phyloP scores from a whole-genome alignment of 768 basidiomycete genomes.

The Tricholoma bakamatsutake region DNA sequence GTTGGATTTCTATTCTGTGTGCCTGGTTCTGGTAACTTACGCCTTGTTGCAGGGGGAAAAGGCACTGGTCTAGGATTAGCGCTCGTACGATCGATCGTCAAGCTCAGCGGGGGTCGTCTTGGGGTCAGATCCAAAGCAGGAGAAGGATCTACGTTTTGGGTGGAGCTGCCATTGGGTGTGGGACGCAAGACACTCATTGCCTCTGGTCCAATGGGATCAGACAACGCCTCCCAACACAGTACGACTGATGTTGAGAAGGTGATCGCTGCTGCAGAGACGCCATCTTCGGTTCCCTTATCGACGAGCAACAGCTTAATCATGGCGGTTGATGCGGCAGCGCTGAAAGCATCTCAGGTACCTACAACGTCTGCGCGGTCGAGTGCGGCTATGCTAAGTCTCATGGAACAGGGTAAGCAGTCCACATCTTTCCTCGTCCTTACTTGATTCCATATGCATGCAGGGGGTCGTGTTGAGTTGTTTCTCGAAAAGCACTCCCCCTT shows the following conservation, averaged over 20 bases:
- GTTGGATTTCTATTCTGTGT: slow-evolving; percentile 13
- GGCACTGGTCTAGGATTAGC: slow-evolving; percentile 73
- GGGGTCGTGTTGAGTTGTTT: slow-evolving; percentile 53
- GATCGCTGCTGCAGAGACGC: slow-evolving; percentile 13
- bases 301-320: slow-evolving; percentile 19
- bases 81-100: slow-evolving; percentile 74
- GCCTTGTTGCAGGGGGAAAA: slow-evolving; percentile 42
- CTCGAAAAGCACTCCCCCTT: slow-evolving; percentile 30
- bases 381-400: slow-evolving; percentile 56
- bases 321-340: slow-evolving; percentile 25
- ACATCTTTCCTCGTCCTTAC: neutral
- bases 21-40: slow-evolving; percentile 1
- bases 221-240: slow-evolving; percentile 14
- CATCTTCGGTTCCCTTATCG: slow-evolving; percentile 12
- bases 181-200: slow-evolving; percentile 44
- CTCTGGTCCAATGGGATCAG: slow-evolving; percentile 12
- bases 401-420: slow-evolving; percentile 49
- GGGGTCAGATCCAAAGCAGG: slow-evolving; percentile 61
- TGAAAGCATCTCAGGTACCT: slow-evolving; percentile 21
- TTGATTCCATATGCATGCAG: slow-evolving; percentile 22
- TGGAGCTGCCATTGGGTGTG: slow-evolving; percentile 74
- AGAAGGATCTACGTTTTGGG: slow-evolving; percentile 85
- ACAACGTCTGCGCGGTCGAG: slow-evolving; percentile 25
- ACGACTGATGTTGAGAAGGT: slow-evolving; percentile 17
- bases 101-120: slow-evolving; percentile 64